Conservation (phyloP, 2,329 filamentous ascomycete species). For the Metarhizium brunneum region DNA sequence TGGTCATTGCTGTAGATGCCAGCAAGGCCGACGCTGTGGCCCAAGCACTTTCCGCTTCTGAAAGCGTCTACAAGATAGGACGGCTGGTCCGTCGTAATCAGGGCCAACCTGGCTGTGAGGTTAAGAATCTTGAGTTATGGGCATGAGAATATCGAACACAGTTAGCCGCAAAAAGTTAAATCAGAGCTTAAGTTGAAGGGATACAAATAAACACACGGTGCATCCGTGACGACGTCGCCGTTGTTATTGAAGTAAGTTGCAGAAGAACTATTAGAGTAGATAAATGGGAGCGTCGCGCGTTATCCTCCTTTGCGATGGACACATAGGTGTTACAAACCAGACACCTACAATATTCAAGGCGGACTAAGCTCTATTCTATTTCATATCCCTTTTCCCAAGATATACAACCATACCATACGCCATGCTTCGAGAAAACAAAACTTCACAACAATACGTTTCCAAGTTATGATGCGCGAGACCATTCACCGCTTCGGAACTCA, state of each 20-base stretch:
- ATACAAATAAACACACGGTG: neutral
- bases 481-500: conserved; percentile 19
- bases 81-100: conserved; percentile 51
- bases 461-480: conserved; percentile 13
- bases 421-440: no score
- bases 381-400: no score
- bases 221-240: neutral
- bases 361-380: no score
- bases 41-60: conserved; percentile 51
- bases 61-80: conserved; percentile 71
- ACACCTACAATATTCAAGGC: no score
- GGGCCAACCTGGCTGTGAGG: conserved; percentile 22
- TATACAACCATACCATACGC: no score
- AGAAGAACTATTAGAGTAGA: no score
- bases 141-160: conserved; percentile 1
- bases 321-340: no score
- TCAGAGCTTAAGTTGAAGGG: neutral
- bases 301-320: no score
- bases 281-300: no score
- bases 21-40: conserved; percentile 53
- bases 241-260: no score
- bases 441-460: no score
- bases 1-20: conserved; percentile 75
- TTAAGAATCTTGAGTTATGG: conserved; percentile 27
- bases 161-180: neutral